Evolutionary conservation across 1,139 yeast species (phyloP), one percentile per base, ranked within the genome.

Genomic region (Blastobotrys apis): DNA sequence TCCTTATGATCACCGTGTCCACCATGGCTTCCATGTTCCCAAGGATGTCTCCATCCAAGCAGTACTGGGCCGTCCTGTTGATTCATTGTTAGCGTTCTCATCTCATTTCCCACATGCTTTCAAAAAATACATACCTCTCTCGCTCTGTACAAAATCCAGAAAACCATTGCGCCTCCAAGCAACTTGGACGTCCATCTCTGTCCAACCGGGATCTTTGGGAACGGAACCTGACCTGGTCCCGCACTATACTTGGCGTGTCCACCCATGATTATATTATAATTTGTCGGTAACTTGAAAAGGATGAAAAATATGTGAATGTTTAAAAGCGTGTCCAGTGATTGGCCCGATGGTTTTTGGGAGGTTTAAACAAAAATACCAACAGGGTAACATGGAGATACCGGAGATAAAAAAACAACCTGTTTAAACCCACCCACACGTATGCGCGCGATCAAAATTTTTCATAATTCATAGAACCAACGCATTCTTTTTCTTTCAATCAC

Each of bases 81-180:
- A 3, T 15, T 8, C 17, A 21, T 15, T 3, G 41, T 39, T 33
- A 48, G 47, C n/a, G n/a, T n/a, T n/a, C n/a, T n/a, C n/a, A n/a
- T n/a, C n/a, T 20, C n/a, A 32, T 13, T 16, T 13, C 27, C 17
- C 13, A 9, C n/a, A n/a, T n/a, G n/a, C 6, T 20, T 5, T 20
- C 21, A 5, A 4, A 5, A 12, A n/a, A 10, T 5, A 50, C 67
- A 42, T 48, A 64, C 90, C 66, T 83, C 82, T 66, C 82, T 80
- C 40, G 84, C 70, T 64, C 94, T 72, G 74, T 83, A 84, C 63
- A 84, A 75, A 53, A 84, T 76, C 82, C 86, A 84, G 65, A 84
- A 84, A 88, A 92, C 84, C 90, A 84, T 81, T 51, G 87, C 75
- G 37, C 90, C 94, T 6, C 94, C 94, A 44, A 84, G 72, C 32